Evolutionary conservation across 352 stramenopile genomes (phyloP), one percentile per base, ranked within the genome.

Genomic region (Phytophthora sojae): DNA sequence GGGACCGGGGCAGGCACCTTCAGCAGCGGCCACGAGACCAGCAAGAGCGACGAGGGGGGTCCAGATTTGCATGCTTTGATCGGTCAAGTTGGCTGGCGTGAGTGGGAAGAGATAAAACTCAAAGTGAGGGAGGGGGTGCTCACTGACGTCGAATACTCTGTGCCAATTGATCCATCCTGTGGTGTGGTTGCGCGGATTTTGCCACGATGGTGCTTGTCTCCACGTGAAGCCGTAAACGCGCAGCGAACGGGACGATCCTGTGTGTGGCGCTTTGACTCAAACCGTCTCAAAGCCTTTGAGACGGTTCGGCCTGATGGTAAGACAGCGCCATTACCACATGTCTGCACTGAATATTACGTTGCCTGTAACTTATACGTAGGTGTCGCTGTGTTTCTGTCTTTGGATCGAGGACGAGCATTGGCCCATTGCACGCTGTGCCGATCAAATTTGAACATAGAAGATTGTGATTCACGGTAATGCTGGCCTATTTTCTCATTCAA

Each of bases 11-110:
- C 65, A 72, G 8, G 11, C 39, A n/a, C 58, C 50, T 42, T 61
- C 52, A 52, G 23, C 30, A 37, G 52, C 50, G 19, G 50, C 59
- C 8, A 42, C 19, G 42, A 72, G 42, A 17, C 55, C 11, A n/a
- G 30, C 57, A 61, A 62, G 39, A 0, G 45, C 50, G 11, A 60
- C 29, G 29, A 72, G 51, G 9, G 50, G 39, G 14, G 42, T 21
- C 23, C 66, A 62, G 15, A 66, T 54, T 32, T 55, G 65, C 65
- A 67, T n/a, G n/a, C n/a, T n/a, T n/a, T 72, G 15, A n/a, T 58
- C 23, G 3, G 51, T 25, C 11, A 47, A 54, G 44, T 50, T 23
- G 23, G 23, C 3, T 26, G 17, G 53, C 12, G 63, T 49, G 50
- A 45, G 56, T 52, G 25, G 25, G 12, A 7, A 45, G 26, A n/a